Percentiles rank a stretch among this genome's conserved stretches.
Conservation (phyloP, 164 flowering plant genomes). For the Kingdonia uniflora region DNA sequence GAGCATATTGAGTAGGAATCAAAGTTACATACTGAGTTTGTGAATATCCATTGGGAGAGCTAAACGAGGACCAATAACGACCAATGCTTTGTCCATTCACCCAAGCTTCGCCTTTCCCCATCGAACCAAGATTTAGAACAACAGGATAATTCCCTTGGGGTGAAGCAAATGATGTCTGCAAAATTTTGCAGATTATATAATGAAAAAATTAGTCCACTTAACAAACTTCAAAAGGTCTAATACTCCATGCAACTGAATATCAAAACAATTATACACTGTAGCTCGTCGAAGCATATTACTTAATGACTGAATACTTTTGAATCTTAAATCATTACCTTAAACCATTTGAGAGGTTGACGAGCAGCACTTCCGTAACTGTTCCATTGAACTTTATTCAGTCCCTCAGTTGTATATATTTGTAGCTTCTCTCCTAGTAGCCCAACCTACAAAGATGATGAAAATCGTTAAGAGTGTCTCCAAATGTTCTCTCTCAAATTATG, state of each 20-base stretch:
- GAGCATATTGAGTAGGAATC: too few species aligned
- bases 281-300: not conserved
- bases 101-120: conserved; percentile 99
- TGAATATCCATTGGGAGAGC: too few species aligned
- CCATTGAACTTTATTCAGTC: conserved; percentile 25
- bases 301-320: conserved; percentile 7
- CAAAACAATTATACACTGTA: not conserved
- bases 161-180: conserved; percentile 61
- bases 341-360: conserved; percentile 36
- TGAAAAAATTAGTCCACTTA: not conserved
- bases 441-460: conserved; percentile 23
- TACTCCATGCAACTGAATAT: not conserved
- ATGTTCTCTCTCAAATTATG: too few species aligned
- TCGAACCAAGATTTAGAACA: conserved; percentile 65
- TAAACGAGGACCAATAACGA: conserved; percentile 65
- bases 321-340: conserved; percentile 29
- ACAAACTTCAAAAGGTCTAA: not conserved
- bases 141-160: conserved; percentile 65
- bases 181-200: not conserved
- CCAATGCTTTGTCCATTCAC: conserved; percentile 91
- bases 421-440: conserved; percentile 36
- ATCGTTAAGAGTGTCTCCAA: too few species aligned
- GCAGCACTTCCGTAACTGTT: conserved; percentile 5
- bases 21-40: too few species aligned
- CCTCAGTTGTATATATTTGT: conserved; percentile 19